Evolutionary conservation across 352 stramenopile species (phyloP), one percentile per base, ranked within the genome.

Genomic region (Pythium myriotylum): DNA sequence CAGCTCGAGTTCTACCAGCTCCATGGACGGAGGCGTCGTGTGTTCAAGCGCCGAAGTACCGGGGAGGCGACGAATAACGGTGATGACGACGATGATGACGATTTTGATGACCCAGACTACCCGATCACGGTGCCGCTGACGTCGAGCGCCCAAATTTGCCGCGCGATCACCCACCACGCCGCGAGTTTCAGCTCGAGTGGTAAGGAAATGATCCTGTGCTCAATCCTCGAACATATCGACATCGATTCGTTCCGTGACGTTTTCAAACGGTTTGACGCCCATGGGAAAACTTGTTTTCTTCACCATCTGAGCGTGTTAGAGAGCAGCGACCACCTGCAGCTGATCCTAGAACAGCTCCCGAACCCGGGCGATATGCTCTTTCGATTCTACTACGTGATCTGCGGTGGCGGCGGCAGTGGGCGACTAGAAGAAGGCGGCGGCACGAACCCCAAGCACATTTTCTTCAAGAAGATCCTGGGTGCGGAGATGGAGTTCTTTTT

Each of bases 401-500:
- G 77, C 46, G 79, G 68, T 10, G 60, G 67, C 3, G 60, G 64
- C 23, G 57, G 73, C 12, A 68, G 33, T 8, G 45, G 61, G 4
- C 48, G 65, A 0, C 64, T 65, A 0, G 64, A 58, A 22, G n/a
- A 57, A 9, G 24, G 13, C 50, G 49, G 33, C 16, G 51, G 67
- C 20, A 4, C 37, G 0, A 53, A 57, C 20, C 63, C 74, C 3
- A 91, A 89, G 37, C 63, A 77, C 14, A 66, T 81, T 9, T 88
- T 91, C 43, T 89, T 85, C 65, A 49, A 69, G 2, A 84, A 84
- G 39, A 39, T 91, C 13, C 50, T 89, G 13, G 70, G 78, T 13
- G 41, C 74, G 2, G 78, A 89, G 37, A 87, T 86, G 59, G 82
- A 89, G 39, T 91, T 83, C 26, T 85, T 88, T 49, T 91, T 91